Conservation (phyloP, 164 flowering plant genomes). For the Nymphaea colorata region DNA sequence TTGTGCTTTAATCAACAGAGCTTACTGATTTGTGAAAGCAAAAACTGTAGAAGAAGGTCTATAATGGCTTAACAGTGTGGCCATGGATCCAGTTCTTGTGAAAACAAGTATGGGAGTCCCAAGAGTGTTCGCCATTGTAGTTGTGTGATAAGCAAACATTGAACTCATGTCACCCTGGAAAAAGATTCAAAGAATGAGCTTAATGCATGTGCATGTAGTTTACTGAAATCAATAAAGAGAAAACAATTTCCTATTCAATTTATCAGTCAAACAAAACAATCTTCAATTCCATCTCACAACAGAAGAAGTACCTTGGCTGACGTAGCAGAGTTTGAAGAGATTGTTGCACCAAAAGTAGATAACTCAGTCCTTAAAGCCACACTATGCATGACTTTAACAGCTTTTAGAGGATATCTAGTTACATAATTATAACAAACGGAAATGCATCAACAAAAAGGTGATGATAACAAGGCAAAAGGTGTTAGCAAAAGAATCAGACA, state of each 20-base stretch:
- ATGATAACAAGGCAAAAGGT: no score
- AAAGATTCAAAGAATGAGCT: slow-evolving; percentile 2
- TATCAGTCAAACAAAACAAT: no score
- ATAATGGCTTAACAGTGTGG: slow-evolving; percentile 72
- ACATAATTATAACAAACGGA: not conserved
- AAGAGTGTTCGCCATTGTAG: slow-evolving; percentile 90
- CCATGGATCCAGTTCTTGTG: slow-evolving; percentile 97
- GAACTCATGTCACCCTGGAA: slow-evolving; percentile 77
- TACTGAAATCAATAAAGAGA: not conserved
- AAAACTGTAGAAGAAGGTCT: slow-evolving; percentile 73
- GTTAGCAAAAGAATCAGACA: no score
- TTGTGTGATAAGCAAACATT: slow-evolving; percentile 92
- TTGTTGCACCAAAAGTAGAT: slow-evolving; percentile 28
- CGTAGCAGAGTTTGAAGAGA: slow-evolving; percentile 26
- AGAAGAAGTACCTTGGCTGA: slow-evolving; percentile 32
- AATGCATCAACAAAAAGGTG: no score
- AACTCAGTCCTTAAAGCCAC: slow-evolving; percentile 91
- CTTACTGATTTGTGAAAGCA: slow-evolving; percentile 95
- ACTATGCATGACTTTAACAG: slow-evolving; percentile 93
- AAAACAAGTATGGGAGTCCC: slow-evolving; percentile 81
- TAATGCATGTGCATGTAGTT: not conserved
- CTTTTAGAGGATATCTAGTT: slow-evolving; percentile 80
- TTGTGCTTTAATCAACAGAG: slow-evolving; percentile 5
- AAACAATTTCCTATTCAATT: not conserved
- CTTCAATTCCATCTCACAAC: not conserved